Percentiles rank a stretch among this genome's conserved stretches.
phyloP scores from a whole-genome alignment of 2,329 filamentous ascomycete species.

The Stachybotrys elegans region DNA sequence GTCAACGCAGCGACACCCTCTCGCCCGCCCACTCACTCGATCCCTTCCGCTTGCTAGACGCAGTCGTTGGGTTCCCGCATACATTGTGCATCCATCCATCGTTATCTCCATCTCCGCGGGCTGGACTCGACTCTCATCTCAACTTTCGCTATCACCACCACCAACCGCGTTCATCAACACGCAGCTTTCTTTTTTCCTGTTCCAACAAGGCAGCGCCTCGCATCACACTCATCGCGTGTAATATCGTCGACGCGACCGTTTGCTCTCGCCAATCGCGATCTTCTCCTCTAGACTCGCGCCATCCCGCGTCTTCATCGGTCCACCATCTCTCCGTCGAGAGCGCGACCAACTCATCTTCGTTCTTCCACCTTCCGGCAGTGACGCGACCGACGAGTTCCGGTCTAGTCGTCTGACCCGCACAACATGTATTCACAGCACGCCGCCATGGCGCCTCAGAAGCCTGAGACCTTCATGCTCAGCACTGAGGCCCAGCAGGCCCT shows the following conservation, averaged over 20 bases:
- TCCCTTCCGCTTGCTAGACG: conserved; percentile 38
- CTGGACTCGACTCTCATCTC: conserved; percentile 38
- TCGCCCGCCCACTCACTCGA: conserved; percentile 26
- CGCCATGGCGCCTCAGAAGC: conserved; percentile 90
- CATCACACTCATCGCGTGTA: too few relatives aligned
- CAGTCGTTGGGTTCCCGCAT: conserved; percentile 32
- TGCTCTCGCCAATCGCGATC: too few relatives aligned
- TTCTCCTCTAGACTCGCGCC: conserved; percentile 4
- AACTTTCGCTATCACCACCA: conserved; percentile 12
- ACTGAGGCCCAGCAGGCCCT: conserved; percentile 95
- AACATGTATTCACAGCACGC: conserved; percentile 79
- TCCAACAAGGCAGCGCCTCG: conserved; percentile 30
- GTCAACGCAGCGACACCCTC: conserved; percentile 23
- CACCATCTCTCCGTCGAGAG: neutral
- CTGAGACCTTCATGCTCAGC: conserved; percentile 98
- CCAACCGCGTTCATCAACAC: too few relatives aligned
- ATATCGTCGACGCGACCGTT: too few relatives aligned
- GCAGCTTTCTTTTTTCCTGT: too few relatives aligned
- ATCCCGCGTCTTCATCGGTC: neutral
- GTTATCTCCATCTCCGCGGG: conserved; percentile 32
- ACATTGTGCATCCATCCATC: conserved; percentile 21
- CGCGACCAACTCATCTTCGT: neutral
- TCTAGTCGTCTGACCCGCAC: conserved; percentile 20
- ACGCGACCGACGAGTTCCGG: conserved; percentile 17
- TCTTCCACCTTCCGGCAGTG: conserved; percentile 12